phyloP scores from a whole-genome alignment of 306 rosid species.

The Quillaja saponaria region DNA sequence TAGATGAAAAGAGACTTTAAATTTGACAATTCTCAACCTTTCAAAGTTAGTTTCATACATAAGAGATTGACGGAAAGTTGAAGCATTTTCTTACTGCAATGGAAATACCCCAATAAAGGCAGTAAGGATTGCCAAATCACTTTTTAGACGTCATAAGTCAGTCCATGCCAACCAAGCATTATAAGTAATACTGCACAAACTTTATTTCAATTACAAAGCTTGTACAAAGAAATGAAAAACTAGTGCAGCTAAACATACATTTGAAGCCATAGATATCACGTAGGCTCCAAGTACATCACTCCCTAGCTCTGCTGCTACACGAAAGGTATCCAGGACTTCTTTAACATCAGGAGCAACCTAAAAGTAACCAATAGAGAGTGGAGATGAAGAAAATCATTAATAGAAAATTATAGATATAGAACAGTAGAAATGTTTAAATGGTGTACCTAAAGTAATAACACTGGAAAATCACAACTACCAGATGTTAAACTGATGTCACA shows the following conservation, averaged over 20 bases:
- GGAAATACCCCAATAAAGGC: conserved; percentile 4
- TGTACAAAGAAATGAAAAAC: conserved; percentile 19
- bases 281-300: conserved; percentile 90
- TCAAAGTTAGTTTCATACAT: neutral
- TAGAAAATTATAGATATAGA: neutral
- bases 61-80: conserved; percentile 15
- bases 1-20: neutral
- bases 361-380: conserved; percentile 24
- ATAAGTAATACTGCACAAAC: conserved; percentile 10
- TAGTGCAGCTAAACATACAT: conserved; percentile 46
- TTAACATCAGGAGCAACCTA: conserved; percentile 77
- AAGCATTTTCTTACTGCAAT: conserved; percentile 19
- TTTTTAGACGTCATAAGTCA: conserved; percentile 3
- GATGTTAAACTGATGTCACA: conserved; percentile 14
- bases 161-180: neutral
- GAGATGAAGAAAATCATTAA: conserved; percentile 20
- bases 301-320: conserved; percentile 82
- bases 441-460: neutral
- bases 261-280: conserved; percentile 96
- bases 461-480: neutral
- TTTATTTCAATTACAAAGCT: conserved; percentile 5
- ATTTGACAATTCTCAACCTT: neutral
- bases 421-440: conserved; percentile 3
- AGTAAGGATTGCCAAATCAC: conserved; percentile 9
- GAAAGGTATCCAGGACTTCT: conserved; percentile 86